Evolutionary conservation across 1,284 basidiomycete genomes (phyloP), one percentile per base, ranked within the genome.

Genomic region (Malassezia obtusa): DNA sequence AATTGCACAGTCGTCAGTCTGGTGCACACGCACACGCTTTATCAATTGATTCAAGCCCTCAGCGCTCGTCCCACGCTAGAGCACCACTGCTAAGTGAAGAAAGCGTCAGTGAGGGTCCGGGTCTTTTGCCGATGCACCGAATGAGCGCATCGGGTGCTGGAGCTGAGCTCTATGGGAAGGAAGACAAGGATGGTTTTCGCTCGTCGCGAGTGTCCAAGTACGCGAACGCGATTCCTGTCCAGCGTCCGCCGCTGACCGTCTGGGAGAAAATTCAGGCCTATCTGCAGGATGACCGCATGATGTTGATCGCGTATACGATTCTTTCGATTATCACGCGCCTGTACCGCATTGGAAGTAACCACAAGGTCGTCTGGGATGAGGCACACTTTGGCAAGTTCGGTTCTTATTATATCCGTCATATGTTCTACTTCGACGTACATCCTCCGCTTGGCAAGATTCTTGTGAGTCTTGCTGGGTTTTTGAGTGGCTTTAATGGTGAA

Each of bases 381-480:
- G 71, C 71, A 10, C 71, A 73, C 51, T 73, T 73, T 45, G 70
- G 70, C 44, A 73, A 73, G 50, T 73, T 73, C 38, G 70, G 89
- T 50, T 89, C 89, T 24, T 86, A 94, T 76, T 98, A 98, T 76
- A 76, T 98, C 73, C 89, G 91, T 74, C 86, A 89, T 68, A 59
- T 68, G 51, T 68, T 73, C 57, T 72, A 72, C 62, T 65, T 67
- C 47, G 61, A 68, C 30, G 61, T 64, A n/a, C 92, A 98, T 72
- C 92, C 92, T 2, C 92, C 92, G 0, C 80, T 98, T 31, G 92
- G 94, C 21, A 98, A 98, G 79, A 96, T 98, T 89, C 81, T 98
- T 51, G 92, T 98, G 49, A 92, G 89, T 5, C 80, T 98, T 17
- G 89, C 85, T 2, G 92, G 94, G 21, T 78, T 90, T 49, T 76